Percentiles rank a stretch among this genome's conserved stretches.
phyloP scores from a whole-genome alignment of 768 basidiomycete species.

The Ramaria sp. region DNA sequence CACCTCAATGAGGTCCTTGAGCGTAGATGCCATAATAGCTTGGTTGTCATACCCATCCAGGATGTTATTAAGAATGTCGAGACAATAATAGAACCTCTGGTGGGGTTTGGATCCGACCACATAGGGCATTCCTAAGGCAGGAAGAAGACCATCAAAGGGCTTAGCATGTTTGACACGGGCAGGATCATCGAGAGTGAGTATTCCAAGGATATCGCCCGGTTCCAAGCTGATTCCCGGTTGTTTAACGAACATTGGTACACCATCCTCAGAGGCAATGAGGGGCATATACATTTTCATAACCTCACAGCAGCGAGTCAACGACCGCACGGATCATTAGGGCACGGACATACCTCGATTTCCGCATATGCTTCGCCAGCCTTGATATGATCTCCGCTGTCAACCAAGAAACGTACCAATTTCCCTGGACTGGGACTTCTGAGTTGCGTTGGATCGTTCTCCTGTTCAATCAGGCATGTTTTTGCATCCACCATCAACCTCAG shows the following conservation, averaged over 20 bases:
- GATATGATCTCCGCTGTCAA: slow-evolving; percentile 96
- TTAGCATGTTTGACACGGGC: slow-evolving; percentile 95
- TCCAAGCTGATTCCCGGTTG: slow-evolving; percentile 96
- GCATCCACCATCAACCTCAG: slow-evolving; percentile 88
- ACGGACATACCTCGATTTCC: slow-evolving; percentile 75
- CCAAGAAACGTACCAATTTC: slow-evolving; percentile 87
- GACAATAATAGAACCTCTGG: slow-evolving; percentile 68
- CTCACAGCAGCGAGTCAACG: slow-evolving; percentile 22
- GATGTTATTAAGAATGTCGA: slow-evolving; percentile 77
- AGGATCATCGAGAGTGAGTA: slow-evolving; percentile 92
- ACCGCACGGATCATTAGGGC: slow-evolving; percentile 5
- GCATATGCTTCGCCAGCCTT: slow-evolving; percentile 95
- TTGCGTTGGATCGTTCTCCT: slow-evolving; percentile 99
- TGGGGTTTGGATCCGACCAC: slow-evolving; percentile 85
- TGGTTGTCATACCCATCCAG: slow-evolving; percentile 97
- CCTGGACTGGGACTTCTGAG: slow-evolving; percentile 92
- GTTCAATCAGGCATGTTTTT: slow-evolving; percentile 97
- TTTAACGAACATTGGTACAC: slow-evolving; percentile 90
- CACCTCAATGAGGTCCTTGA: slow-evolving; percentile 78
- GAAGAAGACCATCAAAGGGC: slow-evolving; percentile 92
- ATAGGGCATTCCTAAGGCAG: slow-evolving; percentile 75
- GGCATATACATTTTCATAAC: slow-evolving; percentile 99
- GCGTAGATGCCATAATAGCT: slow-evolving; percentile 72
- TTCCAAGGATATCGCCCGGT: slow-evolving; percentile 95
- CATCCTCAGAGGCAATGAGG: slow-evolving; percentile 87